These are phyloP conservation scores for Boletus rufocinnamomeus DNA, from an alignment of 768 basidiomycete genomes.

Conservation along the genomic window DNA sequence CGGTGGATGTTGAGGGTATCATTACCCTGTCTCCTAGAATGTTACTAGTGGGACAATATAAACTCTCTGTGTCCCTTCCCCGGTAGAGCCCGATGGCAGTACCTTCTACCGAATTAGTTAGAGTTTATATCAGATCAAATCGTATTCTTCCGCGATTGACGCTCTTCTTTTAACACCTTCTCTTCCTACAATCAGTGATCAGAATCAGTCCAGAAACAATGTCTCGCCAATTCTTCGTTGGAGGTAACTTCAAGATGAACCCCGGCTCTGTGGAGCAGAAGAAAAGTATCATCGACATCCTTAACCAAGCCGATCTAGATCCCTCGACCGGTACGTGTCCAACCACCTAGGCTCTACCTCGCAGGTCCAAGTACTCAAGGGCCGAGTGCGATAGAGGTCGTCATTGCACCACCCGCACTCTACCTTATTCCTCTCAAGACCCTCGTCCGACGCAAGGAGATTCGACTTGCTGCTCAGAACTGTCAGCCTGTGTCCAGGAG, in stretches of 20 bases:
- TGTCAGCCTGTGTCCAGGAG: no score
- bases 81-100: slow-evolving; percentile 9
- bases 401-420: slow-evolving; percentile 87
- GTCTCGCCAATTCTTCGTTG: slow-evolving; percentile 90
- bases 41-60: no score
- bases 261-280: slow-evolving; percentile 66
- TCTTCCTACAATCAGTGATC: neutral
- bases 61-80: no score
- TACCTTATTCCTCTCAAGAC: slow-evolving; percentile 79
- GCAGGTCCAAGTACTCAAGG: slow-evolving; percentile 12
- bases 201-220: slow-evolving; percentile 36
- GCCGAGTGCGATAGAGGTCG: slow-evolving; percentile 63
- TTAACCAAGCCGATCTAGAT: slow-evolving; percentile 84
- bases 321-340: slow-evolving; percentile 62
- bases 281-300: slow-evolving; percentile 58
- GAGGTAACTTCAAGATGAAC: slow-evolving; percentile 99
- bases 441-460: slow-evolving; percentile 55
- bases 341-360: neutral
- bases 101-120: slow-evolving; percentile 2
- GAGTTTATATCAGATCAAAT: slow-evolving; percentile 1
- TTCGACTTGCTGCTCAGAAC: slow-evolving; percentile 91
- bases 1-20: no score
- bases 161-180: no score
- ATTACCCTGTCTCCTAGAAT: no score
- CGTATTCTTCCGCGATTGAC: neutral